Evolutionary conservation across 1,139 yeast species (phyloP), one percentile per base, ranked within the genome.

Genomic region (Suhomyces atakaporum): DNA sequence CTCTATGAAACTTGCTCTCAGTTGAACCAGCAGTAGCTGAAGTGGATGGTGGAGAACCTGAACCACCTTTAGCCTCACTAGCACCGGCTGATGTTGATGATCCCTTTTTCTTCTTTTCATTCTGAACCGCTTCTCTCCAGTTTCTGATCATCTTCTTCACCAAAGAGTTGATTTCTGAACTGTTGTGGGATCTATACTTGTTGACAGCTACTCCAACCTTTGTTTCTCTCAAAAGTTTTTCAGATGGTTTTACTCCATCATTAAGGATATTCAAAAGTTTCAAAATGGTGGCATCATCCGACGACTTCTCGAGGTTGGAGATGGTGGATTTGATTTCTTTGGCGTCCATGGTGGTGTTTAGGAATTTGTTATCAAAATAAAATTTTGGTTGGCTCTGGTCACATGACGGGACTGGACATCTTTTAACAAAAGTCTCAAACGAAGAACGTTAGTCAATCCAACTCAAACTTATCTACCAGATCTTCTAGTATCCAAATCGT

Each of bases 191-290:
- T 49, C 95, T 77, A 54, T 84, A 79, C 62, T 88, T 89, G 64
- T 94, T 94, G 31, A 92, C 97, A 5, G 92, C 94, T 16, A 92
- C 94, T 43, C 98, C 98, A n/a, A 92, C 92, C 61, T 88, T 89
- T n/a, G 98, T 92, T 56, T 90, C 84, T 54, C 96, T 73, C 36
- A 92, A 69, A 27, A 90, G 72, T 56, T 81, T 79, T 58, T 92
- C 97, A 1, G 95, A 81, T 8, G 97, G 96, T 48, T 73, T 70
- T 34, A 89, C 88, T 9, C 86, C 88, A 43, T 75, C 79, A 49
- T 84, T 81, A 42, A 92, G 68, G 27, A 77, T 73, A 31, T 73
- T 76, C 49, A 92, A 67, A 29, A 90, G 76, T 54, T 81, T 84
- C 41, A 85, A 56, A 26, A 86, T 77, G 8, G 84, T 75, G 29